Percentiles rank a stretch among this genome's conserved stretches.
These are phyloP conservation scores for Nosema bombycis DNA, from an alignment of 371 early-diverging fungal genomes.

Conservation along the genomic window DNA sequence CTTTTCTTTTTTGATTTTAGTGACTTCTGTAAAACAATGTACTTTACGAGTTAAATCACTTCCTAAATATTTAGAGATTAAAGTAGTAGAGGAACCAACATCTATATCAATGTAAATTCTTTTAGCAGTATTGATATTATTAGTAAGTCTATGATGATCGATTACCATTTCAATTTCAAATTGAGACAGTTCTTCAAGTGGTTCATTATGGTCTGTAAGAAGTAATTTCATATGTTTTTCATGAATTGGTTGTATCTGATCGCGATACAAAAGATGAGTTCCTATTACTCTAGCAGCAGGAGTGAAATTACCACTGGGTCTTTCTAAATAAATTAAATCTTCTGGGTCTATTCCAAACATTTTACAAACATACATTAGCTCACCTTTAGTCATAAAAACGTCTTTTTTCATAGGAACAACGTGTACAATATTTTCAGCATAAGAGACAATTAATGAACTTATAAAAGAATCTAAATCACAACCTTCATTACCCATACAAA, in stretches of 20 bases:
- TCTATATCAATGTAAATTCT: slow-evolving; percentile 54
- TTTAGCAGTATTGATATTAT: slow-evolving; percentile 14
- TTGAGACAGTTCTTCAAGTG: slow-evolving; percentile 43
- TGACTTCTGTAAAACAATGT: background rate
- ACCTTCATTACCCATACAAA: slow-evolving; percentile 62
- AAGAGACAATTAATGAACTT: slow-evolving; percentile 58
- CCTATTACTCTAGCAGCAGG: slow-evolving; percentile 29
- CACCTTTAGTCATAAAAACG: slow-evolving; percentile 61
- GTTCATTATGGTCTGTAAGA: slow-evolving; percentile 56
- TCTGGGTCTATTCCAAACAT: slow-evolving; percentile 50
- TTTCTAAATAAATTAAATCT: slow-evolving; percentile 61
- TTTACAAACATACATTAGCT: slow-evolving; percentile 52
- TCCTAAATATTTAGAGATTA: slow-evolving; percentile 57
- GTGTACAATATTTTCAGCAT: slow-evolving; percentile 52
- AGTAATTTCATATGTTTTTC: slow-evolving; percentile 48
- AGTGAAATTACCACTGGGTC: slow-evolving; percentile 28
- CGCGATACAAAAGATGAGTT: slow-evolving; percentile 26
- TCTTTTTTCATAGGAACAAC: slow-evolving; percentile 63
- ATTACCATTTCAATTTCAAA: slow-evolving; percentile 50
- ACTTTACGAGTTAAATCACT: slow-evolving; percentile 35
- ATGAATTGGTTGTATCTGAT: slow-evolving; percentile 10
- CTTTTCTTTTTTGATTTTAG: background rate
- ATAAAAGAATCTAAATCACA: slow-evolving; percentile 65
- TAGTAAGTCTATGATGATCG: slow-evolving; percentile 50
- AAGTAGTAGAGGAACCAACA: slow-evolving; percentile 52